Percentiles rank a stretch among this genome's conserved stretches.
Conservation (phyloP, 768 basidiomycete species). For the Auricularia heimuer region DNA sequence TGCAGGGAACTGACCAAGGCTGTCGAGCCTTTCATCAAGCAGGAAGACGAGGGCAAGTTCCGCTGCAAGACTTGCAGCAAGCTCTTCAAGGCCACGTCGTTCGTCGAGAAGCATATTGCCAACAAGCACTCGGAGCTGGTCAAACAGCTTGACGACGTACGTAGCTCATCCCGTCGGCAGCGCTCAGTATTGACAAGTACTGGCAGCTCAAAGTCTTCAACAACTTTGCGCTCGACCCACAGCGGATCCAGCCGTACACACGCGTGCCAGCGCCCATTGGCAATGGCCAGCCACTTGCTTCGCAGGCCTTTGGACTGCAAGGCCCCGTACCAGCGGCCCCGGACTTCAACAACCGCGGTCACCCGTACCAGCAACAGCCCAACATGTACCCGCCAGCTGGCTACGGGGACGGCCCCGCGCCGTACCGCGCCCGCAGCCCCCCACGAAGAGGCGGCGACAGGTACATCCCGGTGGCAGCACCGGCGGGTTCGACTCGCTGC, state of each 20-base stretch:
- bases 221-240: constrained; percentile 93
- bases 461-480: neutral
- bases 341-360: constrained; percentile 1
- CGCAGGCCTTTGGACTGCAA: constrained; percentile 78
- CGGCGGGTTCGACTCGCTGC: constrained; percentile 57
- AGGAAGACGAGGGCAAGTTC: constrained; percentile 95
- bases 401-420: constrained; percentile 9
- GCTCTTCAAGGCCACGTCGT: constrained; percentile 93
- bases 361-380: constrained; percentile 18
- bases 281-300: constrained; percentile 64
- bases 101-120: constrained; percentile 94
- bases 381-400: neutral
- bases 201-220: constrained; percentile 80
- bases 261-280: constrained; percentile 63
- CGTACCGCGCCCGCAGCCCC: constrained; percentile 7
- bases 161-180: constrained; percentile 15
- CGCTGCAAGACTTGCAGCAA: constrained; percentile 95
- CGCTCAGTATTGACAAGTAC: no score
- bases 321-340: constrained; percentile 8
- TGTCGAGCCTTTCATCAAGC: constrained; percentile 74
- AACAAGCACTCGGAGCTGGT: constrained; percentile 89
- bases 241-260: constrained; percentile 76
- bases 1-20: constrained; percentile 71
- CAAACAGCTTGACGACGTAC: constrained; percentile 76
- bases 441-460: constrained; percentile 12